Evolutionary conservation across 1,284 basidiomycete genomes (phyloP).

Genomic region (Coriolopsis trogii): DNA sequence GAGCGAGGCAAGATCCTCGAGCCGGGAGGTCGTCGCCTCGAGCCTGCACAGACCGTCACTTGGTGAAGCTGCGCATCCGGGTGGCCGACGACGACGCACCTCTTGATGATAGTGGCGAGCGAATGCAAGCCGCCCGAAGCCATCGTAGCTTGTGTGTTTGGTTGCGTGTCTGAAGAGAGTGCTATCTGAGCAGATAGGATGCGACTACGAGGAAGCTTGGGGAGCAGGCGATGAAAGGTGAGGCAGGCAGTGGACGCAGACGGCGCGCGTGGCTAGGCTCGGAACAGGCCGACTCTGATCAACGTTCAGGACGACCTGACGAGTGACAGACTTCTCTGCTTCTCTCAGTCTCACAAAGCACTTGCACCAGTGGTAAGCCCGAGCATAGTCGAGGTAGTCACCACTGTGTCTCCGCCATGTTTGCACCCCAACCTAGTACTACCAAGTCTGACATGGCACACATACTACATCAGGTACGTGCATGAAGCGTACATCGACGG

Average conservation of each 20-base stretch:
- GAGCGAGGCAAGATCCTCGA: slow-evolving; percentile 84
- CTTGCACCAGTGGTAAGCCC: too few relatives aligned
- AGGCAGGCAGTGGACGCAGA: slow-evolving; percentile 1
- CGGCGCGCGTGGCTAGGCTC: slow-evolving; percentile 15
- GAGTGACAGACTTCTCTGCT: background rate
- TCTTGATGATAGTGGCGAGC: slow-evolving; percentile 79
- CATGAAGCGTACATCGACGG: too few relatives aligned
- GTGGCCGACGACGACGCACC: slow-evolving; percentile 49
- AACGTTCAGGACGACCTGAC: background rate
- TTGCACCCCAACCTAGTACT: too few relatives aligned
- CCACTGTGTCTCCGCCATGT: too few relatives aligned
- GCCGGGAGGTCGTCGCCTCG: slow-evolving; percentile 91
- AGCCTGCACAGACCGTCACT: slow-evolving; percentile 48
- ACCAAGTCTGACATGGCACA: too few relatives aligned
- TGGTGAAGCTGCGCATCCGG: background rate
- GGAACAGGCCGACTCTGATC: slow-evolving; percentile 22
- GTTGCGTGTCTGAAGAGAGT: slow-evolving; percentile 1
- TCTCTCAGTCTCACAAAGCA: background rate
- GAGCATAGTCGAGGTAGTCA: too few relatives aligned
- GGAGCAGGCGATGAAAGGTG: slow-evolving; percentile 4
- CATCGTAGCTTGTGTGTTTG: slow-evolving; percentile 19
- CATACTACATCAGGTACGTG: too few relatives aligned
- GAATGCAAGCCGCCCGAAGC: slow-evolving; percentile 60
- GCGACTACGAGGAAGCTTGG: background rate
- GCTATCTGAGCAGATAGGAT: slow-evolving; percentile 3